Base-by-base conservation (phyloP, 139 green algal genomes). In the Yamagishiella unicocca region DNA sequence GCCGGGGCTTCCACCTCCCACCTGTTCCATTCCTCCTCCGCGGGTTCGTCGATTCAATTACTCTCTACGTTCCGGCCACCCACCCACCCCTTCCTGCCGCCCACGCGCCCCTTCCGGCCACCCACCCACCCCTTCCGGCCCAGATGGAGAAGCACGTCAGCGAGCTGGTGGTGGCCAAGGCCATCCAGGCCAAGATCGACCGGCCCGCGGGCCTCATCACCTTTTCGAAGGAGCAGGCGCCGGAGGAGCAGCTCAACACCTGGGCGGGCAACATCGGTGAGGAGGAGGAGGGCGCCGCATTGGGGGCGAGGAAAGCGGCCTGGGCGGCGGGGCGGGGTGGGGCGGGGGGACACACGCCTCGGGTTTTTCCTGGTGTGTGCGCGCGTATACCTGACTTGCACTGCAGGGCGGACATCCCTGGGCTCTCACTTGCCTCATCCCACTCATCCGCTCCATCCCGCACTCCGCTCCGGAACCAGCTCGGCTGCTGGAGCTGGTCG, bases 121-220 rank as follows among this genome's bases (percentile, higher is more conserved):
- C 43, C 40, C 29, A n/a, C 19, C 61, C 27, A 0, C 21, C 1
- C 83, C 27, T 9, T 24, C n/a, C n/a, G n/a, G n/a, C 35, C 29
- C 91, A 98, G 89, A 92, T 97, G 43, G 98, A 99, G 94, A 96
- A 97, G 92, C 90, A 96, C 66, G 85, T 99, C 58, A 95, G 93
- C 0, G 94, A 98, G 21, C 94, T 99, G 93, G 98, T 99, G 45
- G 93, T 98, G 29, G 84, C 83, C 71, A 96, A 95, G 55, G 93
- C 92, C 14, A 84, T 99, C 17, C 50, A 42, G 2, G 98, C 97
- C 22, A 98, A 98, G 87, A 96, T 99, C 9, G 96, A 99, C 94
- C 93, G 98, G 21, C 97, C 97, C 21, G 92, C 95, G 1, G 98
- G 98, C 22, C 73, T 99, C 29, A 93, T 99, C 53, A 85, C 67